Evolutionary conservation across 805 yeast species (phyloP), one percentile per base, ranked within the genome.

Genomic region (Candida adriatica): DNA sequence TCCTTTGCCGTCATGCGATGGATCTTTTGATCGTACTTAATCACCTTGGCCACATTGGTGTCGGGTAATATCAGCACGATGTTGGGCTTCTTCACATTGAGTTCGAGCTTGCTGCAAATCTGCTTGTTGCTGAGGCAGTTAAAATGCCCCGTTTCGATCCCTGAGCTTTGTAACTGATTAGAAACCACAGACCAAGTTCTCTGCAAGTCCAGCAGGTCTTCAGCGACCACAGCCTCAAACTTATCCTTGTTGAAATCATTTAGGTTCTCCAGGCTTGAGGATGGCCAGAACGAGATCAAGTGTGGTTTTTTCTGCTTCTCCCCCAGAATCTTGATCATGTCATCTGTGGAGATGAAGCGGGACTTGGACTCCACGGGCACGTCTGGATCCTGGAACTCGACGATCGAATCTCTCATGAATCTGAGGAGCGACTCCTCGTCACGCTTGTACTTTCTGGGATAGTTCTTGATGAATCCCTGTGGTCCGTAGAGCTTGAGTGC

Each of bases 401-500:
- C 54, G 8, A 66, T 73, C 21, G 75, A 70, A 18, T 71, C 71
- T 32, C 68, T 65, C 44, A 79, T 61, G 57, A 71, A 83, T 15
- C 64, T 60, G 16, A 62, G 57, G 30, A 82, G 50, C 27, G 65
- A 65, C 13, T 71, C 76, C 10, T 62, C 54, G 0, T 68, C 69
- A 42, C 78, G 64, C 18, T 58, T 58, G 26, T 58, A 52, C 2
- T 62, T 51, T 11, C 60, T 51, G 1, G 84, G 82, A 48, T 61
- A 79, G 18, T 70, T 59, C 52, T 58, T 44, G 46, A 56, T 45
- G 54, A 48, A 51, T 33, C 71, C 73, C 16, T 60, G 58, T 0
- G 86, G 80, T 1, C 75, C 75, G 58, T 81, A 88, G 7, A 90
- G 62, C 33, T 80, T 64, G 24, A 90, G 57, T 14, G 68, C 61